Evolutionary conservation across 2,329 filamentous ascomycete species (phyloP).

Genomic region (Aureobasidium lini): DNA sequence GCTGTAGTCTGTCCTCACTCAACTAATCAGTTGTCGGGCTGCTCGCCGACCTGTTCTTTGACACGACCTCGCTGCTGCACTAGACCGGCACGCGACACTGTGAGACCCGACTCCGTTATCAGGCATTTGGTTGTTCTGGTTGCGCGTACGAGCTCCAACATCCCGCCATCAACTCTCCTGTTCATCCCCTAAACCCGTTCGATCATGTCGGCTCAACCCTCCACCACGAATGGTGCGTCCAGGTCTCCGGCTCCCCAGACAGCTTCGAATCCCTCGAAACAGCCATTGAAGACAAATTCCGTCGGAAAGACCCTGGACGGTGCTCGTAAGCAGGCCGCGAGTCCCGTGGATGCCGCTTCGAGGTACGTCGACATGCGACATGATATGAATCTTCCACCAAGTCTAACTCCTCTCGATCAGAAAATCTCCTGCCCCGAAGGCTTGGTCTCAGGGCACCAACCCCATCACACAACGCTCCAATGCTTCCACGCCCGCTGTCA

Average conservation of each 20-base stretch:
- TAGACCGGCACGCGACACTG: background rate
- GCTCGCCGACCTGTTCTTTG: constrained; percentile 4
- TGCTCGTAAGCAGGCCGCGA: constrained; percentile 48
- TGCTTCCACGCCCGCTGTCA: constrained; percentile 39
- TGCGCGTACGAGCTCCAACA: constrained; percentile 30
- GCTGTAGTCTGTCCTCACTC: constrained; percentile 10
- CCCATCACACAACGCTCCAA: constrained; percentile 52
- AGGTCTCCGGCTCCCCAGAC: constrained; percentile 13
- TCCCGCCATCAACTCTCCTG: background rate
- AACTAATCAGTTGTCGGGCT: constrained; percentile 10
- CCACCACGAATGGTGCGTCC: constrained; percentile 22
- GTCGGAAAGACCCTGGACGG: constrained; percentile 45
- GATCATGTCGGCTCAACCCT: constrained; percentile 23
- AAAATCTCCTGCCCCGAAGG: constrained; percentile 48
- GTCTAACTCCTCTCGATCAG: constrained; percentile 24
- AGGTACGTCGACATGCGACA: constrained; percentile 39
- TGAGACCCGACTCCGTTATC: constrained; percentile 2
- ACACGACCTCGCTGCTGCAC: constrained; percentile 4
- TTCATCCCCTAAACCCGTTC: constrained; percentile 2
- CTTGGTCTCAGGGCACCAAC: constrained; percentile 55
- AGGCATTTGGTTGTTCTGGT: constrained; percentile 19
- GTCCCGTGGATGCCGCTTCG: constrained; percentile 47
- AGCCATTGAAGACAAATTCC: constrained; percentile 44
- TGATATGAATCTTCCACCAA: background rate
- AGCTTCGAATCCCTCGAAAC: constrained; percentile 20